Evolutionary conservation across 163 green algal genomes (phyloP).

Genomic region (Smithsoniella earleae): DNA sequence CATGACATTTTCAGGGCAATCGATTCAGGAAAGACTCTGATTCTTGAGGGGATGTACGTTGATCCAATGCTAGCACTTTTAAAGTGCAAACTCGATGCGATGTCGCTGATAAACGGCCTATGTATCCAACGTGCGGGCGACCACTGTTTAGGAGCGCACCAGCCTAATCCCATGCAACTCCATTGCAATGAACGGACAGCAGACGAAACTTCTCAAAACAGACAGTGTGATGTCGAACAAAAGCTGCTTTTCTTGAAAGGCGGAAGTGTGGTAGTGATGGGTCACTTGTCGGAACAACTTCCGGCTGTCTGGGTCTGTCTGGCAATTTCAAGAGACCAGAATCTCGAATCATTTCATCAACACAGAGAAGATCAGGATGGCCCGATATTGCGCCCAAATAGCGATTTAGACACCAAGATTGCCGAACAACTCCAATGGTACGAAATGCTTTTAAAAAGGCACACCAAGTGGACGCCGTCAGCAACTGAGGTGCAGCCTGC

Average conservation of each 20-base stretch:
- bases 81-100: neutral
- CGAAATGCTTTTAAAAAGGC: neutral
- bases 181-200: neutral
- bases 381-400: neutral
- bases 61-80: neutral
- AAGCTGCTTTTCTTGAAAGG: too few species aligned
- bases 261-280: too few species aligned
- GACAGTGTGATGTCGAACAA: too few species aligned
- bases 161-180: constrained; percentile 1
- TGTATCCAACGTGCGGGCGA: neutral
- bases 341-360: too few species aligned
- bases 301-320: too few species aligned
- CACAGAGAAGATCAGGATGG: neutral
- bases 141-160: neutral
- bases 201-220: neutral
- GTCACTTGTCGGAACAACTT: too few species aligned
- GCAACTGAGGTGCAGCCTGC: neutral
- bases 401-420: neutral
- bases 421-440: neutral
- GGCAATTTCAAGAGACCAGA: too few species aligned
- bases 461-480: neutral
- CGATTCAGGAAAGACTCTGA: neutral
- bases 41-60: neutral
- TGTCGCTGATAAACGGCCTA: neutral
- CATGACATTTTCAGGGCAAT: neutral